A percentile compares a stretch with the other conserved stretches of the same genome.
Conservation (phyloP, 2,329 filamentous ascomycete genomes). For the Sporothrix pseudoabietina region DNA sequence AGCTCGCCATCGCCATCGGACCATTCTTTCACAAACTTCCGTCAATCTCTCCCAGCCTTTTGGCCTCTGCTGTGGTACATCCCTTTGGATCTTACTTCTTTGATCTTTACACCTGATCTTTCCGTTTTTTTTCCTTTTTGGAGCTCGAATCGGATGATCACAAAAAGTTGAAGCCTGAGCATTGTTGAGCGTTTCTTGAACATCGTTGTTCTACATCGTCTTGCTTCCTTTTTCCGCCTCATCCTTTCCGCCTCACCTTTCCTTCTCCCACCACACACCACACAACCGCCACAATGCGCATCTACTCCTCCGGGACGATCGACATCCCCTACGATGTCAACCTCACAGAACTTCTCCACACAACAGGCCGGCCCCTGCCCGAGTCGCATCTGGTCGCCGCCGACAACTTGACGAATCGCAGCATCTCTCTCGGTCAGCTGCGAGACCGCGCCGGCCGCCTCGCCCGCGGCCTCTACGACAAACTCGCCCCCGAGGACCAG, state of each 20-base stretch:
- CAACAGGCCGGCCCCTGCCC: constrained; percentile 42
- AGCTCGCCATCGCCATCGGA: constrained; percentile 22
- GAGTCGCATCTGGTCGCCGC: constrained; percentile 48
- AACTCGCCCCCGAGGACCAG: constrained; percentile 42
- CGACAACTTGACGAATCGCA: constrained; percentile 50
- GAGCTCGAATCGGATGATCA: neutral
- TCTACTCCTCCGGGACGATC: constrained; percentile 42
- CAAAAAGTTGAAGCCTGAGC: neutral
- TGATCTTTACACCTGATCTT: neutral
- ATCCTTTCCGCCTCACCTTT: neutral
- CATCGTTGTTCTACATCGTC: neutral
- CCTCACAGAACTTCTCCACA: constrained; percentile 50
- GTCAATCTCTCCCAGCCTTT: neutral
- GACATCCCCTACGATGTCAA: constrained; percentile 46
- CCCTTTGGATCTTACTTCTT: neutral
- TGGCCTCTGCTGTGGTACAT: neutral
- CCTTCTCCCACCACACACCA: neutral
- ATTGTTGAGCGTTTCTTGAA: constrained; percentile 6
- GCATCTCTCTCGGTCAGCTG: constrained; percentile 48
- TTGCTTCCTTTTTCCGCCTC: neutral
- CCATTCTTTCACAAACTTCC: neutral
- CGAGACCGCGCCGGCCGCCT: constrained; percentile 47
- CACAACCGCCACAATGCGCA: constrained; percentile 38
- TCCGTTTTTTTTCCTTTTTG: neutral
- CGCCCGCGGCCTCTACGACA: constrained; percentile 44